Percentiles rank a stretch among this genome's conserved stretches.
Evolutionary conservation across 176 grass and related monocot genomes (phyloP).

Genomic region (Triticum turgidum): DNA sequence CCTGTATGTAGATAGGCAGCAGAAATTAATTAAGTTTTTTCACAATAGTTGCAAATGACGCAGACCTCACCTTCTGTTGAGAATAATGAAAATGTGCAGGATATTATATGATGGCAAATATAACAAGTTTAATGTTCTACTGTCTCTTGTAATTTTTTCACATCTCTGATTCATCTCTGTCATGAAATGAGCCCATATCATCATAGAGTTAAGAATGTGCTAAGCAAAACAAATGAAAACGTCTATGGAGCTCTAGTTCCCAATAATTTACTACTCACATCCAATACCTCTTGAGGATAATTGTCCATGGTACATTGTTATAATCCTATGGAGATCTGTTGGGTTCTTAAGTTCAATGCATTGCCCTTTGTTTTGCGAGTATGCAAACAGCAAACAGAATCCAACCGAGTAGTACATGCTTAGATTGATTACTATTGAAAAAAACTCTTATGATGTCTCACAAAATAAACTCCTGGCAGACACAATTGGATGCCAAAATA

Average conservation of each 20-base stretch:
- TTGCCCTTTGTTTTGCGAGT: not conserved
- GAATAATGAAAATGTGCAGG: not conserved
- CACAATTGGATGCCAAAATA: not conserved
- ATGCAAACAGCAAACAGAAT: not conserved
- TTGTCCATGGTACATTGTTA: not conserved
- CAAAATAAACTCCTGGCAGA: slow-evolving; percentile 1
- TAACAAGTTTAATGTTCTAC: not conserved
- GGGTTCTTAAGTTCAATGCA: not conserved
- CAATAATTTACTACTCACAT: not conserved
- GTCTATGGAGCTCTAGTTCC: not conserved
- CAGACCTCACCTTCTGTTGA: not conserved
- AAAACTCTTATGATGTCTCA: not conserved
- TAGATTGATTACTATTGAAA: not conserved
- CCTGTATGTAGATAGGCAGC: not conserved
- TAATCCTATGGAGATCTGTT: not conserved
- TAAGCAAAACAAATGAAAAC: slow-evolving; percentile 9
- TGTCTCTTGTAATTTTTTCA: not conserved
- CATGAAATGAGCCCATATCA: not conserved
- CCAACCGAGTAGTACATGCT: not conserved
- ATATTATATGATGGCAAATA: slow-evolving; percentile 3
- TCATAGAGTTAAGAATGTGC: not conserved
- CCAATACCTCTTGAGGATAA: not conserved
- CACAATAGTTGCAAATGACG: not conserved
- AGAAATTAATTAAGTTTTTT: not conserved
- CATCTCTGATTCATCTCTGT: not conserved